phyloP scores from a whole-genome alignment of 768 basidiomycete genomes.

The Leccinum subgranulosum region DNA sequence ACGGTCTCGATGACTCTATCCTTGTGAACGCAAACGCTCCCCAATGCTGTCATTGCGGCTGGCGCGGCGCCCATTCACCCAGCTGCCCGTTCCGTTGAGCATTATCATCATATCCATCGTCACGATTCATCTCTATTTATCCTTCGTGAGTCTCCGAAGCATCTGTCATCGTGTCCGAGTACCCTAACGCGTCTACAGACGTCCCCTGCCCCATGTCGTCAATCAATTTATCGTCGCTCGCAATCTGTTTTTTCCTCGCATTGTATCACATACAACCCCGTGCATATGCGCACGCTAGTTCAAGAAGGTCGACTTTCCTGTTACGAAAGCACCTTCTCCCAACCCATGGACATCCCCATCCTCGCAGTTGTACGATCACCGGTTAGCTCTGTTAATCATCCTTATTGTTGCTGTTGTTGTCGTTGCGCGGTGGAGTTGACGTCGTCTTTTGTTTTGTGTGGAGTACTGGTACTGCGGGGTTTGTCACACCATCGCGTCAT shows the following conservation, averaged over 20 bases:
- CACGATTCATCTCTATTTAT: conserved; percentile 28
- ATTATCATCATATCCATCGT: conserved; percentile 3
- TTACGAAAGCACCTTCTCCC: not conserved
- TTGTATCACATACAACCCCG: conserved; percentile 33
- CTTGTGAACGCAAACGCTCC: conserved; percentile 55
- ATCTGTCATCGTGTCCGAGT: not conserved
- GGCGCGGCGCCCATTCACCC: conserved; percentile 56
- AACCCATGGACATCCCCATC: conserved; percentile 14
- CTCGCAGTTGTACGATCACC: conserved; percentile 28
- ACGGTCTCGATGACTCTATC: conserved; percentile 26
- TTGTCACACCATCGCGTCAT: not conserved
- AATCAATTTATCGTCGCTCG: conserved; percentile 30
- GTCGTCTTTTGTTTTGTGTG: conserved; percentile 2
- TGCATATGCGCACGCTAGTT: conserved; percentile 36
- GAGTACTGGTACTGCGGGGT: conserved; percentile 8
- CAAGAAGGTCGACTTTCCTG: conserved; percentile 3
- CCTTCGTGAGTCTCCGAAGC: conserved; percentile 16
- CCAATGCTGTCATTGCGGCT: conserved; percentile 78
- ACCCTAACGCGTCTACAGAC: conserved; percentile 12
- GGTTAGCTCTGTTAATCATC: conserved; percentile 1
- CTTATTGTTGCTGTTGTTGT: conserved; percentile 4
- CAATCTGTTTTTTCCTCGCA: conserved; percentile 24
- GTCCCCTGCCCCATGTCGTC: conserved; percentile 26
- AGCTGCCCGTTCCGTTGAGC: conserved; percentile 64
- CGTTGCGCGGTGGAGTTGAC: not conserved